These are phyloP conservation scores for Yamadazyma takamatsuzukensis DNA, from an alignment of 805 yeast genomes.

Conservation along the genomic window DNA sequence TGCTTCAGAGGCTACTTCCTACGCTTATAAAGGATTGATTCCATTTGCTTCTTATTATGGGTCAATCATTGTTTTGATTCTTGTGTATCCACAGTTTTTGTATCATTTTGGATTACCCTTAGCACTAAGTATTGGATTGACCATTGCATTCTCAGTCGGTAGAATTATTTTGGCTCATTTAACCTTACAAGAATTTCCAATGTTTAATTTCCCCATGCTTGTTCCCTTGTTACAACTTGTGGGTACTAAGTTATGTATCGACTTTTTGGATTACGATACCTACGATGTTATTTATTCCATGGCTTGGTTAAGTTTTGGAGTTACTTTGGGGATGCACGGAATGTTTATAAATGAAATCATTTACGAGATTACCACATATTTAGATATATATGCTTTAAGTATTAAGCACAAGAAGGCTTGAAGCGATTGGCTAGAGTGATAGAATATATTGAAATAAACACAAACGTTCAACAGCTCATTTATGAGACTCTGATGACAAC, in stretches of 20 bases:
- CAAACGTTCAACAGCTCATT: no score
- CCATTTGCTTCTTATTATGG: slow-evolving; percentile 64
- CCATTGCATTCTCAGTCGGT: slow-evolving; percentile 85
- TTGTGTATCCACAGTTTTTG: slow-evolving; percentile 52
- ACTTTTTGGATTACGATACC: slow-evolving; percentile 35
- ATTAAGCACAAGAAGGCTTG: slow-evolving; percentile 71
- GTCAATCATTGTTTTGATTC: slow-evolving; percentile 44
- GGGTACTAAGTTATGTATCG: slow-evolving; percentile 29
- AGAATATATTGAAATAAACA: neutral
- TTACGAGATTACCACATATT: slow-evolving; percentile 69
- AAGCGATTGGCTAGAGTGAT: no score
- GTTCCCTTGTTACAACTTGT: slow-evolving; percentile 55
- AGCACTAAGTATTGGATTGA: slow-evolving; percentile 65
- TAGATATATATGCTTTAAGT: slow-evolving; percentile 82
- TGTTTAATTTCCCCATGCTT: slow-evolving; percentile 63
- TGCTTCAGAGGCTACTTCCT: slow-evolving; percentile 35
- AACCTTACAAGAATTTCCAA: slow-evolving; percentile 75
- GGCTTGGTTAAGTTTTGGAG: slow-evolving; percentile 63
- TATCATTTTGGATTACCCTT: slow-evolving; percentile 49
- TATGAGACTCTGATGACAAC: slow-evolving; percentile 44
- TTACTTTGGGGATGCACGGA: slow-evolving; percentile 64
- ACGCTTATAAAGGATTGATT: slow-evolving; percentile 48
- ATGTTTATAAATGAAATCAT: slow-evolving; percentile 75
- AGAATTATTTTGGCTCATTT: slow-evolving; percentile 85
- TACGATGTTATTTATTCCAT: slow-evolving; percentile 46